These are phyloP conservation scores for Colletotrichum camelliae DNA, from an alignment of 2,329 filamentous ascomycete species.

Conservation along the genomic window DNA sequence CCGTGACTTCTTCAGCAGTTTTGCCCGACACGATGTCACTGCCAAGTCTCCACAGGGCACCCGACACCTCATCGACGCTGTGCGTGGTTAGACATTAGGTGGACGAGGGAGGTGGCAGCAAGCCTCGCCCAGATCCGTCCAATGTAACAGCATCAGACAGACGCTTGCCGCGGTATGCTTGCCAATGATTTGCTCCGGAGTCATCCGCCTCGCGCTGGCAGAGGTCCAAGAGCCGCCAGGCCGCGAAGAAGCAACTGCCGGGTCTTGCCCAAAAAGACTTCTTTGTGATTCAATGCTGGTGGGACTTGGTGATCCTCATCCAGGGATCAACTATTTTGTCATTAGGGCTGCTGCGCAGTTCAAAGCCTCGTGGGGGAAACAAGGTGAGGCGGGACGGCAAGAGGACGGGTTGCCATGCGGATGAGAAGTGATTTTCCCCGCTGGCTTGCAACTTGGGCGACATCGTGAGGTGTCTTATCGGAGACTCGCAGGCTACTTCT, in stretches of 20 bases:
- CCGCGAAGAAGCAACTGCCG: background rate
- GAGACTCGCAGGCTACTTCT: background rate
- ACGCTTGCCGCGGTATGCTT: background rate
- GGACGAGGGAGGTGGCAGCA: background rate
- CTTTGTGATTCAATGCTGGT: background rate
- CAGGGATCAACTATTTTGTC: background rate
- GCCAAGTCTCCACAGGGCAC: background rate
- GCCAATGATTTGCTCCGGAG: background rate
- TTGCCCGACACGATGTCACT: background rate
- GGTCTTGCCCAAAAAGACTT: background rate
- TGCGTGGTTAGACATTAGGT: background rate
- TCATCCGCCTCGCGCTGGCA: background rate
- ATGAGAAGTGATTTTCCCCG: background rate
- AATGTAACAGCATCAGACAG: conserved; percentile 4
- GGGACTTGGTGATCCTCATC: background rate
- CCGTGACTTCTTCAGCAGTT: background rate
- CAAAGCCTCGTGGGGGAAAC: background rate
- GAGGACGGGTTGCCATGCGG: background rate
- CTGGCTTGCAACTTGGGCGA: background rate
- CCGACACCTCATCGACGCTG: background rate
- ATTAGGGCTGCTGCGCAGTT: background rate
- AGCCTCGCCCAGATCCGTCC: background rate
- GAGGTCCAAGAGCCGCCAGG: background rate
- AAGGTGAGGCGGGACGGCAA: background rate
- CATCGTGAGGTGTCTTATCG: background rate